These are phyloP conservation scores for Mariannaea elegans DNA, from an alignment of 2,329 filamentous ascomycete genomes.

Conservation along the genomic window DNA sequence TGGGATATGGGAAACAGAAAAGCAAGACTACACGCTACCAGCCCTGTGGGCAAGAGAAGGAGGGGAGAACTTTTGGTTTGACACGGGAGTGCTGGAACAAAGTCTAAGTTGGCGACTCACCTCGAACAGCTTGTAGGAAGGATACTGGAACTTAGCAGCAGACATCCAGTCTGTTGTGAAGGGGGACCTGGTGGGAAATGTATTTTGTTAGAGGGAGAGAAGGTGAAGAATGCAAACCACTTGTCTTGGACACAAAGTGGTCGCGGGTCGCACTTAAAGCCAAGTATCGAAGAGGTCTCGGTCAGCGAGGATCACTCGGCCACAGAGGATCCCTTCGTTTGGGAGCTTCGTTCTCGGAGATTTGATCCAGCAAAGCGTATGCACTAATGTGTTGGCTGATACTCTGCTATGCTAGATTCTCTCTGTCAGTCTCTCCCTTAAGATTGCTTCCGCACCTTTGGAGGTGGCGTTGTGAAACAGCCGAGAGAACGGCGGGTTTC, in stretches of 20 bases:
- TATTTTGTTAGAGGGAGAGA: slow-evolving; percentile 37
- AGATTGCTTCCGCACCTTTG: slow-evolving; percentile 45
- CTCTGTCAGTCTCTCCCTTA: slow-evolving; percentile 45
- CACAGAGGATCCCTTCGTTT: slow-evolving; percentile 42
- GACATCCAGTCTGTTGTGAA: slow-evolving; percentile 64
- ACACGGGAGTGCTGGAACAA: slow-evolving; percentile 43
- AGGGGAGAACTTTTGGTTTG: slow-evolving; percentile 30
- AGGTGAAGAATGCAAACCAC: slow-evolving; percentile 47
- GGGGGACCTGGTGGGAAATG: slow-evolving; percentile 47
- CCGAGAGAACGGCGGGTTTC: slow-evolving; percentile 40
- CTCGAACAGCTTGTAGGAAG: slow-evolving; percentile 67
- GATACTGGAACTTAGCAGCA: slow-evolving; percentile 63
- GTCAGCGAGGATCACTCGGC: slow-evolving; percentile 41
- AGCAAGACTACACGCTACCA: slow-evolving; percentile 26
- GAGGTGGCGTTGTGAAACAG: slow-evolving; percentile 50
- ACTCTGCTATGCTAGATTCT: slow-evolving; percentile 42
- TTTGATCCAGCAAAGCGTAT: slow-evolving; percentile 47
- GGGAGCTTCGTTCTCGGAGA: slow-evolving; percentile 47
- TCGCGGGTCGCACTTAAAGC: slow-evolving; percentile 45
- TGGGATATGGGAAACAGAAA: slow-evolving; percentile 17
- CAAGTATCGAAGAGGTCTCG: slow-evolving; percentile 51
- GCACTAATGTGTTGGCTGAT: slow-evolving; percentile 44
- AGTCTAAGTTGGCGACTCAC: slow-evolving; percentile 57
- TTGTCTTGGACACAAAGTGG: slow-evolving; percentile 50
- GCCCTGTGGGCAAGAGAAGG: slow-evolving; percentile 23